Evolutionary conservation across 129 eudicot genomes (phyloP).

Genomic region (Flaveria linearis): DNA sequence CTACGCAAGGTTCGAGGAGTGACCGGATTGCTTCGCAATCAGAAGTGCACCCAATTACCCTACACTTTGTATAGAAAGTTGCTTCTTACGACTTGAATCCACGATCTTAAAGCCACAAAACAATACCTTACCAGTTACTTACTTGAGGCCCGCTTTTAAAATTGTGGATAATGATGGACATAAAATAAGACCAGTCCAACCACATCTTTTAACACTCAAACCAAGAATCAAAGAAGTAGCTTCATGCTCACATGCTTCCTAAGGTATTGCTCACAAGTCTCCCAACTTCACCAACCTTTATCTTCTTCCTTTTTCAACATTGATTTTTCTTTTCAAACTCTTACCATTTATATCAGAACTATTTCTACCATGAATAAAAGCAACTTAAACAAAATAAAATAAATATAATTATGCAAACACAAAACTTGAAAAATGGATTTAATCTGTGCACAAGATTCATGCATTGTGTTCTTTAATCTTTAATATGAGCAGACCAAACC

Average conservation of each 20-base stretch:
- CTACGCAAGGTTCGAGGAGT: no score
- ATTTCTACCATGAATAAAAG: neutral
- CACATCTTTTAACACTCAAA: neutral
- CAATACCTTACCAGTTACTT: no score
- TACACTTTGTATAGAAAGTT: no score
- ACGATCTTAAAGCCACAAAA: no score
- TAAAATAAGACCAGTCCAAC: neutral
- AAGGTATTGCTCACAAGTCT: constrained; percentile 33
- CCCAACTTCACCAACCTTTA: constrained; percentile 31
- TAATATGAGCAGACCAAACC: neutral
- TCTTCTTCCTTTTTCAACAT: constrained; percentile 20
- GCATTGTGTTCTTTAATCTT: neutral
- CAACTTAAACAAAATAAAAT: no score
- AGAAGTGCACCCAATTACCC: no score
- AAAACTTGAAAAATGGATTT: neutral
- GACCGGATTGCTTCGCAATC: no score
- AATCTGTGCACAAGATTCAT: neutral
- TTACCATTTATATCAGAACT: neutral
- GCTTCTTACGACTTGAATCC: no score
- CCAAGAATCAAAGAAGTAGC: constrained; percentile 16
- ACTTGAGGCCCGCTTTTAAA: no score
- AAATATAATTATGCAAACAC: neutral
- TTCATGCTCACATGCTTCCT: constrained; percentile 35
- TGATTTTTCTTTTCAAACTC: neutral
- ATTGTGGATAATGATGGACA: neutral